Evolutionary conservation across 306 rosid species (phyloP).

Genomic region (Trichosanthes truncata): DNA sequence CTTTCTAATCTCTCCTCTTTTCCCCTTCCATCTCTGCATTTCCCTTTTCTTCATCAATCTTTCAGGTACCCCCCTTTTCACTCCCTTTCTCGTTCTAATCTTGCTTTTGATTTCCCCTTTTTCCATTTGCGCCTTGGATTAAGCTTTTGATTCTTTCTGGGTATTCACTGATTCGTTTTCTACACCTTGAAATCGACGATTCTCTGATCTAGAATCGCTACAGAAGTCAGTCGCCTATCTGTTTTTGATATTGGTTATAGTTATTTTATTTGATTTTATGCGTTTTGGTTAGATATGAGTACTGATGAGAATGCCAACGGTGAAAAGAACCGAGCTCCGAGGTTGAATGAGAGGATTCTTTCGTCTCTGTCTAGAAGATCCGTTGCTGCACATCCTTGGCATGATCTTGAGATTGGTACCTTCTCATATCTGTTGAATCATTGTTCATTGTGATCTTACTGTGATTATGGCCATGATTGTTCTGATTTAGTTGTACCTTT

Average conservation of each 20-base stretch:
- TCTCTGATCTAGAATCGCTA: background rate
- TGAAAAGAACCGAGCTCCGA: conserved; percentile 21
- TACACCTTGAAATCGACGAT: background rate
- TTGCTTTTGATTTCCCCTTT: background rate
- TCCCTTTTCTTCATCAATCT: background rate
- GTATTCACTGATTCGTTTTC: background rate
- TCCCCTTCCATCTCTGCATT: too few relatives aligned
- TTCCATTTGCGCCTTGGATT: background rate
- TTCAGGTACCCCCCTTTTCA: background rate
- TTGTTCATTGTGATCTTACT: background rate
- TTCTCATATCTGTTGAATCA: background rate
- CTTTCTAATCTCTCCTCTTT: background rate
- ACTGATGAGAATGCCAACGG: background rate
- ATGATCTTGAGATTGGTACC: conserved; percentile 97
- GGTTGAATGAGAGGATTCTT: conserved; percentile 86
- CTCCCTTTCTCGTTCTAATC: too few relatives aligned
- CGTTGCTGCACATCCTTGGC: conserved; percentile 98
- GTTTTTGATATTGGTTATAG: background rate
- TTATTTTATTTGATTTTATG: background rate
- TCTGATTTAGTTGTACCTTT: background rate
- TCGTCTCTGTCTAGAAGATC: conserved; percentile 84
- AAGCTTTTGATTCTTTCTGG: background rate
- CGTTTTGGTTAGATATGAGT: conserved; percentile 39
- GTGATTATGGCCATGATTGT: background rate
- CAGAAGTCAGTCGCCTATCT: background rate